Evolutionary conservation across 768 basidiomycete species (phyloP).

Genomic region (Rhizopogon salebrosus): DNA sequence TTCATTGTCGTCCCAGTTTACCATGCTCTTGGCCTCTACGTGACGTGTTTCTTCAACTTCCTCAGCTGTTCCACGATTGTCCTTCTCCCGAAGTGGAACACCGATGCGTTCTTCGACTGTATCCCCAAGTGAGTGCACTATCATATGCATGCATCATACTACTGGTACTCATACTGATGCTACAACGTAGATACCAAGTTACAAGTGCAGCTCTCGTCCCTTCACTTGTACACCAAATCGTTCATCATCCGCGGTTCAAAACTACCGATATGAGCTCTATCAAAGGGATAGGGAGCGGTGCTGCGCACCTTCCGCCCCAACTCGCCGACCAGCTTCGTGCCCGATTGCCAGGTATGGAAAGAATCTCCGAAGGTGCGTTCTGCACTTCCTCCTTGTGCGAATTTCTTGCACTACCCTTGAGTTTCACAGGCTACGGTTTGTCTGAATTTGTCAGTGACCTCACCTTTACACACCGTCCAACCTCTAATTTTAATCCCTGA

Average conservation of each 20-base stretch:
- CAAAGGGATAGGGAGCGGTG: conserved; percentile 36
- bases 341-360: conserved; percentile 24
- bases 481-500: background rate
- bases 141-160: background rate
- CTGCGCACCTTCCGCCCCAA: conserved; percentile 54
- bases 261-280: conserved; percentile 47
- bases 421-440: conserved; percentile 51
- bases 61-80: conserved; percentile 38
- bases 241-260: conserved; percentile 38
- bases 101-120: conserved; percentile 37
- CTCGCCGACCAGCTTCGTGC: conserved; percentile 33
- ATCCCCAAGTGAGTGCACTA: conserved; percentile 46
- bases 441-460: conserved; percentile 45
- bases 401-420: background rate
- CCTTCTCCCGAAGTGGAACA: conserved; percentile 51
- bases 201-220: conserved; percentile 45
- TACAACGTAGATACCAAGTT: conserved; percentile 40
- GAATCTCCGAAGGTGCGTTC: conserved; percentile 37
- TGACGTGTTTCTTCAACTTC: conserved; percentile 40
- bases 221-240: conserved; percentile 52
- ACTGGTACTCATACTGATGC: background rate
- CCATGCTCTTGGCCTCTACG: conserved; percentile 53
- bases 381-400: no score
- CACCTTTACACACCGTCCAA: background rate
- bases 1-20: conserved; percentile 58